Percentiles rank a stretch among this genome's conserved stretches.
Evolutionary conservation across 345 rosid species (phyloP).

Genomic region (Trapa incisa): DNA sequence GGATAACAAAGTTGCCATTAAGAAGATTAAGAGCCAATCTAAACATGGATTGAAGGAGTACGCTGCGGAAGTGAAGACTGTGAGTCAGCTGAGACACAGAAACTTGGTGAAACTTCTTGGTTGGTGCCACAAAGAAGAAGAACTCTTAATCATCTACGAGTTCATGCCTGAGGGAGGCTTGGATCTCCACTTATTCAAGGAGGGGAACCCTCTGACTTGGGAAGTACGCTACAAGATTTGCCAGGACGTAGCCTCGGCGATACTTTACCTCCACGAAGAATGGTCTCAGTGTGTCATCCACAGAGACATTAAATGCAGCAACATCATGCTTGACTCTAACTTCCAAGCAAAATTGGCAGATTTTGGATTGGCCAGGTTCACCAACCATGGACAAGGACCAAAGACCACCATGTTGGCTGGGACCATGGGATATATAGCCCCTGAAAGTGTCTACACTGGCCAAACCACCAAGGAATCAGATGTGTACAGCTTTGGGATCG

Average conservation of each 20-base stretch:
- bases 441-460: not conserved
- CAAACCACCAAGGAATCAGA: slow-evolving; percentile 1
- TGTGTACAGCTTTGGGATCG: slow-evolving; percentile 2
- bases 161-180: slow-evolving; percentile 9
- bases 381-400: slow-evolving; percentile 1
- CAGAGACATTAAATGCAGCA: slow-evolving; percentile 3
- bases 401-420: not conserved
- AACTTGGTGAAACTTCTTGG: not conserved
- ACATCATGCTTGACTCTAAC: slow-evolving; percentile 4
- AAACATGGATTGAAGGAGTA: slow-evolving; percentile 2
- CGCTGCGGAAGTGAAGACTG: slow-evolving; percentile 8
- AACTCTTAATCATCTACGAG: slow-evolving; percentile 7
- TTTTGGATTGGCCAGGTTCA: slow-evolving; percentile 2
- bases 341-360: slow-evolving; percentile 5
- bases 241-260: not conserved
- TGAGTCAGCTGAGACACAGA: slow-evolving; percentile 7
- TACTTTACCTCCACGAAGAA: slow-evolving; percentile 2
- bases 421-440: slow-evolving; percentile 4
- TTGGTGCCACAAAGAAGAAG: not conserved
- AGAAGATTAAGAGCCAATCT: not conserved
- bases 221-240: not conserved
- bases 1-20: not conserved
- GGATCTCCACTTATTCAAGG: slow-evolving; percentile 8
- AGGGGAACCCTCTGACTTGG: not conserved
- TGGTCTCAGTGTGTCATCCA: slow-evolving; percentile 5